phyloP scores from a whole-genome alignment of 2,329 filamentous ascomycete genomes.

The Dothistroma pini region DNA sequence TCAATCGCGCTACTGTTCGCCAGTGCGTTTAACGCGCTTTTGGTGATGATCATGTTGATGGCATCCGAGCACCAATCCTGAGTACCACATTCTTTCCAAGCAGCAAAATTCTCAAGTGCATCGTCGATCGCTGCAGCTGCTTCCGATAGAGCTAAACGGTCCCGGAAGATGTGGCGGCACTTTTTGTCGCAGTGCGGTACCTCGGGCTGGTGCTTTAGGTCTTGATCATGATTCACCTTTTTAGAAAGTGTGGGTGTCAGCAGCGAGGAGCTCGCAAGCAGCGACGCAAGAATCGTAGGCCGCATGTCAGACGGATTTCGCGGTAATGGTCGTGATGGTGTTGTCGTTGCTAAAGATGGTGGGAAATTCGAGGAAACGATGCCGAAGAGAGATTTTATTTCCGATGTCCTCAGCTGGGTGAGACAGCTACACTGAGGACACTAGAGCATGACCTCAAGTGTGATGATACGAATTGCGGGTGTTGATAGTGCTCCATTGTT shows the following conservation, averaged over 20 bases:
- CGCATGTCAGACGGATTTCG: too few relatives aligned
- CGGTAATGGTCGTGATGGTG: too few relatives aligned
- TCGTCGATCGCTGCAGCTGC: not conserved
- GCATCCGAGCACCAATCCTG: not conserved
- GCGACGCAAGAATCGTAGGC: not conserved
- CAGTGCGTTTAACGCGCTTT: not conserved
- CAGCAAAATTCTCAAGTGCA: not conserved
- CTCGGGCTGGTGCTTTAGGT: not conserved
- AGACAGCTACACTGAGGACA: not conserved
- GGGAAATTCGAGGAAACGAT: too few relatives aligned
- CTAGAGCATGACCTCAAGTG: not conserved
- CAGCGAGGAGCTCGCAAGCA: not conserved
- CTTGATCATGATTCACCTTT: not conserved
- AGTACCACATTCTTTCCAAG: not conserved
- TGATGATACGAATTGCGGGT: not conserved
- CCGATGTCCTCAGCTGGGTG: not conserved
- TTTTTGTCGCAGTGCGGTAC: not conserved
- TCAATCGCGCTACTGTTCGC: not conserved
- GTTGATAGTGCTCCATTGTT: not conserved
- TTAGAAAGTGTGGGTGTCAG: not conserved
- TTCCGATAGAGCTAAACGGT: not conserved
- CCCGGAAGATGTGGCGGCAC: not conserved
- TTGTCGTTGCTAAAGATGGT: not conserved
- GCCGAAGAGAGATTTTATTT: not conserved
- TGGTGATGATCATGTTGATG: not conserved